A percentile compares a stretch with the other conserved stretches of the same genome.
phyloP scores from a whole-genome alignment of 2,329 filamentous ascomycete species.

The Monilinia fructigena region DNA sequence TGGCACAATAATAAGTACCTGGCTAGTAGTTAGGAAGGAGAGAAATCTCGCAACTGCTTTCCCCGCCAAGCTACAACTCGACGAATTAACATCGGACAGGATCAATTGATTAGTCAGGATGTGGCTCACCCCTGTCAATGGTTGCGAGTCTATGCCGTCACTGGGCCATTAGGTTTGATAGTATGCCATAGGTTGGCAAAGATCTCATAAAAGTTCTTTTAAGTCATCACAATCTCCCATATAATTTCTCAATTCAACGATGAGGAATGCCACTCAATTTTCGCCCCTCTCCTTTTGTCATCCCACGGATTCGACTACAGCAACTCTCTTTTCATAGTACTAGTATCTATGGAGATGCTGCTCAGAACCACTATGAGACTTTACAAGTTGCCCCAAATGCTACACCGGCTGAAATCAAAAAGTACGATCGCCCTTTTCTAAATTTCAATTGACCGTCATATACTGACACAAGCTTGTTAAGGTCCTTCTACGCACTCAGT shows the following conservation, averaged over 20 bases:
- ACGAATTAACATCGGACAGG: neutral
- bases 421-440: slow-evolving; percentile 47
- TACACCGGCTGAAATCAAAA: slow-evolving; percentile 77
- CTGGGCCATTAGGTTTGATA: neutral
- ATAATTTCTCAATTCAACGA: slow-evolving; percentile 14
- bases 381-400: slow-evolving; percentile 71
- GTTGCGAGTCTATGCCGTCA: slow-evolving; percentile 11
- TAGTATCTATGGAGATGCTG: slow-evolving; percentile 37
- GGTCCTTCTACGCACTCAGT: slow-evolving; percentile 85
- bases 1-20: neutral
- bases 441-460: neutral
- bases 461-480: slow-evolving; percentile 37
- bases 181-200: neutral
- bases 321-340: slow-evolving; percentile 51
- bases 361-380: slow-evolving; percentile 74
- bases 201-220: slow-evolving; percentile 9
- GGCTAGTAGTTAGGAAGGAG: neutral
- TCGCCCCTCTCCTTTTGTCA: slow-evolving; percentile 28
- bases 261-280: slow-evolving; percentile 57
- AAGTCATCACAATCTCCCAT: neutral
- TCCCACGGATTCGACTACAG: slow-evolving; percentile 25
- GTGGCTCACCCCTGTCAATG: neutral
- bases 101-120: neutral
- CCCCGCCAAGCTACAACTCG: neutral
- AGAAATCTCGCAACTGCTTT: slow-evolving; percentile 16